Evolutionary conservation across 2,329 filamentous ascomycete species (phyloP).

Genomic region (Colletotrichum lupini): DNA sequence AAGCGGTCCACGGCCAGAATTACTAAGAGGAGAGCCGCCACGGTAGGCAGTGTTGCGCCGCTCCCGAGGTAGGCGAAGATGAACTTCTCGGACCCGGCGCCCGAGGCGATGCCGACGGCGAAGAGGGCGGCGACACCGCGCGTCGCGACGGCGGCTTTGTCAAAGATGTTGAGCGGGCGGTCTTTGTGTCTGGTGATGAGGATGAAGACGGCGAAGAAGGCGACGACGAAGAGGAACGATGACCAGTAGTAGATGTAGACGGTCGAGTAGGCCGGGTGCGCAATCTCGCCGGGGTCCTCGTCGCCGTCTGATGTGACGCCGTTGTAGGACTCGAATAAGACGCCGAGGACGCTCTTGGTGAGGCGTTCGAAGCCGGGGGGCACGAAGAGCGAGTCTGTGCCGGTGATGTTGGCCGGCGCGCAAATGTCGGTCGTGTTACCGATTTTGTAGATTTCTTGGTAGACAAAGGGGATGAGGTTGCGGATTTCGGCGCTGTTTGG

Average conservation of each 20-base stretch:
- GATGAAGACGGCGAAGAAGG: slow-evolving; percentile 26
- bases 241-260: slow-evolving; percentile 33
- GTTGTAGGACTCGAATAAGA: slow-evolving; percentile 26
- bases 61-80: slow-evolving; percentile 25
- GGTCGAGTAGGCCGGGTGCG: slow-evolving; percentile 23
- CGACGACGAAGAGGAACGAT: slow-evolving; percentile 24
- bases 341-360: slow-evolving; percentile 17
- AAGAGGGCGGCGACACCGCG: slow-evolving; percentile 8
- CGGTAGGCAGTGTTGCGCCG: slow-evolving; percentile 22
- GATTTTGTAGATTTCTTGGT: slow-evolving; percentile 23
- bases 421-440: slow-evolving; percentile 26
- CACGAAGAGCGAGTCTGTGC: slow-evolving; percentile 2
- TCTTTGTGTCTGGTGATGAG: slow-evolving; percentile 27
- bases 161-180: slow-evolving; percentile 28
- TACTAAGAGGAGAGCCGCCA: slow-evolving; percentile 16
- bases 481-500: slow-evolving; percentile 18
- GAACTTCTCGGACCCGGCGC: slow-evolving; percentile 17
- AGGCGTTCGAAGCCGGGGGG: neutral
- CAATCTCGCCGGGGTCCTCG: slow-evolving; percentile 5
- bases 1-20: slow-evolving; percentile 25
- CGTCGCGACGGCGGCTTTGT: slow-evolving; percentile 18
- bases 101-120: slow-evolving; percentile 18
- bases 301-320: neutral
- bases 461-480: slow-evolving; percentile 1
- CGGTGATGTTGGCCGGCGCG: neutral